These are phyloP conservation scores for Talaromyces stipitatus DNA, from an alignment of 495 filamentous ascomycete species.

Conservation along the genomic window DNA sequence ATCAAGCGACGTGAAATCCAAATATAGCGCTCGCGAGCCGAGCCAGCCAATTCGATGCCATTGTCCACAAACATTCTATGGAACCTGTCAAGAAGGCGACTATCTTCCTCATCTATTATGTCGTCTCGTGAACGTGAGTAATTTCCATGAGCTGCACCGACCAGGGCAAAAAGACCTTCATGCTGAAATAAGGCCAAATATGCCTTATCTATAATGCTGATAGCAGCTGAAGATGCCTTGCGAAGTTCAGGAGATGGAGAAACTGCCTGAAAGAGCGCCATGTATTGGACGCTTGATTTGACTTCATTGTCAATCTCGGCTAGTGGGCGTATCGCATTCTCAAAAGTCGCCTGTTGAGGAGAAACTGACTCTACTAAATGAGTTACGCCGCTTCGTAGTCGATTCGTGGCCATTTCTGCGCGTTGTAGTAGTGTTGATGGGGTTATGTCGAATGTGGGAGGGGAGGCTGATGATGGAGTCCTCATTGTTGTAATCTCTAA, in stretches of 20 bases:
- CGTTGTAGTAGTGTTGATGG: not conserved
- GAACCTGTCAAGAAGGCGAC: constrained; percentile 56
- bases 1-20: not conserved
- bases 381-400: not conserved
- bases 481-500: not conserved
- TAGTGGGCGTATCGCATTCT: constrained; percentile 53
- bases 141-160: constrained; percentile 44
- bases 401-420: not conserved
- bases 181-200: constrained; percentile 58
- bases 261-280: constrained; percentile 75
- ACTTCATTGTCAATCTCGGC: constrained; percentile 58
- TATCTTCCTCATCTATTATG: constrained; percentile 54
- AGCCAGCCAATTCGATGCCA: not conserved
- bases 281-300: constrained; percentile 51
- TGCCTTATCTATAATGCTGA: constrained; percentile 60
- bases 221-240: constrained; percentile 58
- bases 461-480: not conserved
- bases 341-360: constrained; percentile 57
- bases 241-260: constrained; percentile 60
- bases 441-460: not conserved
- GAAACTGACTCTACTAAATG: not conserved
- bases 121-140: constrained; percentile 42
- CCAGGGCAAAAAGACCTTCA: constrained; percentile 58
- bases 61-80: constrained; percentile 24
- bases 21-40: not conserved